phyloP scores from a whole-genome alignment of 75 land plant species.

The Sequoia sempervirens region DNA sequence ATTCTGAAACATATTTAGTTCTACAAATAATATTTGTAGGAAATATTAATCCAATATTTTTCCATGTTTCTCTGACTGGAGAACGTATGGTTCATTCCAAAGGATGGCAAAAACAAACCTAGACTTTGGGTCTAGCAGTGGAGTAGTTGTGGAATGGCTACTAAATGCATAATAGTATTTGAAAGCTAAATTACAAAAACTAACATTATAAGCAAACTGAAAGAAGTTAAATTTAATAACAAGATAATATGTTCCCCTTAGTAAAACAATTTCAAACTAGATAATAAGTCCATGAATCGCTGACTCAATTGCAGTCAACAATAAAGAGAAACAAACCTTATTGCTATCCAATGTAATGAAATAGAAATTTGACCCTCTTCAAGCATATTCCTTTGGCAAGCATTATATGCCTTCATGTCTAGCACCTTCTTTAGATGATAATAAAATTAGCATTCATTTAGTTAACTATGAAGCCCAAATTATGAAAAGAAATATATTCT shows the following conservation, averaged over 20 bases:
- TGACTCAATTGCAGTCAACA: background rate
- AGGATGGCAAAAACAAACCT: too few relatives aligned
- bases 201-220: too few relatives aligned
- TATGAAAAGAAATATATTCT: background rate
- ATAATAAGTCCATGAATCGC: background rate
- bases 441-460: constrained; percentile 4
- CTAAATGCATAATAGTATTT: too few relatives aligned
- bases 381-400: constrained; percentile 83
- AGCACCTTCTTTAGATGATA: constrained; percentile 49
- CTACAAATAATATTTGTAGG: background rate
- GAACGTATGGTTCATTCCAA: too few relatives aligned
- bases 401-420: constrained; percentile 71
- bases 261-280: background rate
- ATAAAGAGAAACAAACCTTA: constrained; percentile 56
- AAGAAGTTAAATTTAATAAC: background rate
- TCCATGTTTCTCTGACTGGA: too few relatives aligned
- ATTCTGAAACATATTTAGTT: background rate
- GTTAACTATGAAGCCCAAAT: background rate
- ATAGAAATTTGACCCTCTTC: constrained; percentile 80
- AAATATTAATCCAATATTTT: background rate
- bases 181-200: too few relatives aligned
- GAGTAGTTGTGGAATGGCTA: too few relatives aligned
- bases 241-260: background rate
- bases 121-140: too few relatives aligned
- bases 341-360: constrained; percentile 92